phyloP scores from a whole-genome alignment of 106 monocot species.

The Dendrobium officinale region DNA sequence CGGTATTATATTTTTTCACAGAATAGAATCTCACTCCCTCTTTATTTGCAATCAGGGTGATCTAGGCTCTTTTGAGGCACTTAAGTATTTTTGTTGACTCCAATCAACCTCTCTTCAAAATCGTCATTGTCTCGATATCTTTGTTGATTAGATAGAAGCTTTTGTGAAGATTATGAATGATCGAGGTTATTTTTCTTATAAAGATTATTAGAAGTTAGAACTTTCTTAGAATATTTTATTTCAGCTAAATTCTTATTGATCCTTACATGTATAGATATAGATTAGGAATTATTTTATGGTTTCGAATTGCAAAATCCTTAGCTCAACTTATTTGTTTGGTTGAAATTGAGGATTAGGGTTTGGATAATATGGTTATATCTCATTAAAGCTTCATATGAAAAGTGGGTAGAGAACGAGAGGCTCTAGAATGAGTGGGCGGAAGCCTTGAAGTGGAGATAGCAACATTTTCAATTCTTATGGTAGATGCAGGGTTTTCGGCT shows the following conservation, averaged over 20 bases:
- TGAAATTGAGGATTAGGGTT: no score
- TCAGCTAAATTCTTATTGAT: background rate
- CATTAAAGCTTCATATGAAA: no score
- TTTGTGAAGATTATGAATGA: background rate
- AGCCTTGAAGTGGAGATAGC: no score
- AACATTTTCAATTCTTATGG: no score
- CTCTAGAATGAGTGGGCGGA: no score
- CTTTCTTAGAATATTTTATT: background rate
- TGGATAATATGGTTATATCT: no score
- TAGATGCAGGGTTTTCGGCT: no score
- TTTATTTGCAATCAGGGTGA: background rate
- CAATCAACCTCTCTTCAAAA: background rate
- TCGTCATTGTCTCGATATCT: background rate
- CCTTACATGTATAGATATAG: no score
- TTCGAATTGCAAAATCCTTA: no score
- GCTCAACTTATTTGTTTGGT: no score
- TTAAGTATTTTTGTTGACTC: background rate
- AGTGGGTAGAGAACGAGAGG: no score
- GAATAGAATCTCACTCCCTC: background rate
- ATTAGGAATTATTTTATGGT: no score
- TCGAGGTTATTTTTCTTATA: background rate
- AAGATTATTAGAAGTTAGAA: background rate
- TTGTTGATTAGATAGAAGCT: background rate
- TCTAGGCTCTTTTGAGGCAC: background rate
- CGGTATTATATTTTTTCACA: background rate